Evolutionary conservation across 306 rosid genomes (phyloP), one percentile per base, ranked within the genome.

Genomic region (Alnus rubra): DNA sequence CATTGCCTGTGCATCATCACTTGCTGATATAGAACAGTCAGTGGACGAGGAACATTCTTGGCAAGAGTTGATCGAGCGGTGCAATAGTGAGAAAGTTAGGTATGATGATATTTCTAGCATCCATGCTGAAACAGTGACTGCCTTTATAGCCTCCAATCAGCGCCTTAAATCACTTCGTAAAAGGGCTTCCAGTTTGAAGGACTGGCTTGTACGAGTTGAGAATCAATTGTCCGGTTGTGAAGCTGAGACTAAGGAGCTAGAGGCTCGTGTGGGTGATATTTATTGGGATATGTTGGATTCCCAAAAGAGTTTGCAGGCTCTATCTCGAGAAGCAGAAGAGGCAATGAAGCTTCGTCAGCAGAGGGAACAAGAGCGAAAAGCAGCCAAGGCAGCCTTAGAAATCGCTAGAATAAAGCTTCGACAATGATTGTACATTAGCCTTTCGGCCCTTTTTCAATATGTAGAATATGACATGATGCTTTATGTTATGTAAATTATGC

Each of bases 311-410:
- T 13, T 76, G 63, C 50, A 72, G 59, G 15, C 69, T 45, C 59
- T 47, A 3, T 37, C 19, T 9, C 18, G 39, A 28, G 73, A 76
- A 60, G 84, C 76, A 39, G 73, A 71, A 52, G 75, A 56, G 18
- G 81, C 74, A 5, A 69, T 4, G 70, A 52, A 45, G 45, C n/a
- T 69, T 11, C 37, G 28, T 16, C 52, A 53, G 31, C 47, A 33
- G 28, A 77, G 78, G 71, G 81, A 78, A 31, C 58, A 44, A 30
- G 23, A 42, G 12, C 69, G 70, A 44, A 62, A 30, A 39, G 81
- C 60, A 49, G 81, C 81, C 7, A 72, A 51, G 74, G 78, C 56
- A 30, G 81, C 78, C 16, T 71, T 76, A 52, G 81, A 81, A 9
- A 53, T 19, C 58, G 81, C 81, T 28, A 81, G 73, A 64, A 23